A percentile compares a stretch with the other conserved stretches of the same genome.
phyloP scores from a whole-genome alignment of 148 eudicot genomes.

The Silene latifolia region DNA sequence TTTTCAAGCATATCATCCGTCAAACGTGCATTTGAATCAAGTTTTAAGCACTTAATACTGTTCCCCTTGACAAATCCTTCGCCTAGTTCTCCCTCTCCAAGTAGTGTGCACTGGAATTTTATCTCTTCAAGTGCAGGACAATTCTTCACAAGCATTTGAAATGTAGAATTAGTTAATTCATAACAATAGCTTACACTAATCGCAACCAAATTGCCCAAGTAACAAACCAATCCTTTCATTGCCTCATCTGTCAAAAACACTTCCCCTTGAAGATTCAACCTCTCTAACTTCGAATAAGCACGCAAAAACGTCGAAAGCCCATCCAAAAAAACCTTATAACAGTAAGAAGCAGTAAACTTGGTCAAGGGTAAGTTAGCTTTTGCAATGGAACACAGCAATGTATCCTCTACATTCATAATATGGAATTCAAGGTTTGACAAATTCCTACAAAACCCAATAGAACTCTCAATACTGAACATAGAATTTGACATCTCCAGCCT shows the following conservation, averaged over 20 bases:
- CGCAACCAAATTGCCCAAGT: neutral
- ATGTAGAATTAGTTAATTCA: neutral
- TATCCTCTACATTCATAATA: neutral
- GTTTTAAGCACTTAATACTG: neutral
- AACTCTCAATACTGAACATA: too few species aligned
- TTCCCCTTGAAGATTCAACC: neutral
- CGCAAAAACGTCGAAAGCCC: neutral
- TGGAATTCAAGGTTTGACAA: conserved; percentile 2
- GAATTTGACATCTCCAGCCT: neutral
- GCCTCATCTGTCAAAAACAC: neutral
- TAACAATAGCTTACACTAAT: neutral
- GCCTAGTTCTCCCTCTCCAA: neutral
- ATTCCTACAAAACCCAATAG: conserved; percentile 5
- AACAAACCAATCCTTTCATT: neutral
- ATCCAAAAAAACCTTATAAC: neutral
- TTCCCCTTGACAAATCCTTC: neutral
- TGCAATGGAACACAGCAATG: conserved; percentile 1
- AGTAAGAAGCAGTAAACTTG: neutral
- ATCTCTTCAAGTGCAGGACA: neutral
- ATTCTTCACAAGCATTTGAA: neutral
- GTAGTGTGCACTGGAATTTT: neutral
- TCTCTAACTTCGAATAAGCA: neutral
- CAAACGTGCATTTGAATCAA: neutral
- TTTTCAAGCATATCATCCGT: neutral
- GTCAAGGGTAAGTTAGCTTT: conserved; percentile 1